Conservation (phyloP, 208 protist species). For the Acanthamoeba lenticulata region DNA sequence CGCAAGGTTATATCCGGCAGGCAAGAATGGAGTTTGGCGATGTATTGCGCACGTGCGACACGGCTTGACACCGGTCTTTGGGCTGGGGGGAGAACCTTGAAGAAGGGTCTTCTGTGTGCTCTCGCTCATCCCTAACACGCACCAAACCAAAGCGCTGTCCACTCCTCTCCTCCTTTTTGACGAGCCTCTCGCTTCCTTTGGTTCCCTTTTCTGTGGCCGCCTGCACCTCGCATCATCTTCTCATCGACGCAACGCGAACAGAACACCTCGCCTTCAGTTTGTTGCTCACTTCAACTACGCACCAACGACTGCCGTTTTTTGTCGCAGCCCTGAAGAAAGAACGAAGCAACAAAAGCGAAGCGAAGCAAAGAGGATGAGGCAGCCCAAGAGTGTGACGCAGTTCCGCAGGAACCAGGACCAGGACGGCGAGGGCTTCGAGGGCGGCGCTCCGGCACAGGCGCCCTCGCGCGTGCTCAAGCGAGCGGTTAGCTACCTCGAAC, state of each 20-base stretch:
- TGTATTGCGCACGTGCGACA: background rate
- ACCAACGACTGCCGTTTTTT: background rate
- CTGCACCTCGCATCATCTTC: too few species aligned
- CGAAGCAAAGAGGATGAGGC: background rate
- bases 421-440: background rate
- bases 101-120: too few species aligned
- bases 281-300: background rate
- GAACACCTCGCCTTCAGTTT: background rate
- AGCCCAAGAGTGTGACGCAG: background rate
- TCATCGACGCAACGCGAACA: background rate
- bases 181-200: too few species aligned
- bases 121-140: too few species aligned
- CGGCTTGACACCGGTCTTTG: background rate
- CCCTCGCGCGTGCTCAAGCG: slow-evolving; percentile 40
- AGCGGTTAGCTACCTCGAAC: slow-evolving; percentile 29
- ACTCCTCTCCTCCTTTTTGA: too few species aligned
- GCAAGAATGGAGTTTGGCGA: background rate
- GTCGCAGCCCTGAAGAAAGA: background rate
- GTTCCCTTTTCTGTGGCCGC: too few species aligned
- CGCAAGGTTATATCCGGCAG: background rate
- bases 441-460: background rate
- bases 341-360: background rate
- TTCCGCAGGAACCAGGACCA: background rate
- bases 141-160: too few species aligned
- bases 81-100: too few species aligned